These are phyloP conservation scores for Rubus idaeus DNA, from an alignment of 306 rosid genomes.

Conservation along the genomic window DNA sequence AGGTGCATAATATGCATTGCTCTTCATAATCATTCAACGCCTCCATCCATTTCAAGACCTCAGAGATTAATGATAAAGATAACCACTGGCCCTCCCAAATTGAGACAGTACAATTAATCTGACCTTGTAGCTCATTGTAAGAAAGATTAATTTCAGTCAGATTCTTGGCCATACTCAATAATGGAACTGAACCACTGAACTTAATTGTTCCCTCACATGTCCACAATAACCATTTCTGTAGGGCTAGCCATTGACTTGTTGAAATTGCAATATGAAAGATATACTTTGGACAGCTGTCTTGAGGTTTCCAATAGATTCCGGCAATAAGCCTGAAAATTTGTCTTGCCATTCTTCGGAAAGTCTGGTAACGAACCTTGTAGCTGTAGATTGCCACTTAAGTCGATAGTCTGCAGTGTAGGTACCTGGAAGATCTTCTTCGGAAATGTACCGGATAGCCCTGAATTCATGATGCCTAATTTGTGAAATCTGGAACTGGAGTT, in stretches of 20 bases:
- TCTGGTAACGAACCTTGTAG: conserved; percentile 34
- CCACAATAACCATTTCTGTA: conserved; percentile 20
- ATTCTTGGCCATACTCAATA: conserved; percentile 17
- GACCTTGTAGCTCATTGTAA: conserved; percentile 25
- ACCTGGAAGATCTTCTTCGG: conserved; percentile 31
- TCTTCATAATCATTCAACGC: too few relatives aligned
- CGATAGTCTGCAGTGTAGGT: conserved; percentile 19
- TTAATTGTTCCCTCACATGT: conserved; percentile 2
- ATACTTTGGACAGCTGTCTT: conserved; percentile 18
- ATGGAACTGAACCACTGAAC: conserved; percentile 36
- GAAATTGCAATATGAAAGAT: conserved; percentile 21
- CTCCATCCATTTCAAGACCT: too few relatives aligned
- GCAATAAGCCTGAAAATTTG: conserved; percentile 25
- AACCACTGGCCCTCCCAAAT: too few relatives aligned
- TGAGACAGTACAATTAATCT: too few relatives aligned
- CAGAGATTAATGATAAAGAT: too few relatives aligned
- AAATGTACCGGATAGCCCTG: conserved; percentile 13
- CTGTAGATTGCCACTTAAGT: background rate
- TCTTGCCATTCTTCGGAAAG: conserved; percentile 10
- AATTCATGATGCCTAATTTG: conserved; percentile 9
- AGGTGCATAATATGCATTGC: too few relatives aligned
- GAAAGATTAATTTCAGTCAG: conserved; percentile 24
- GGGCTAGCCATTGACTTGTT: conserved; percentile 5
- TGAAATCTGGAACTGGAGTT: conserved; percentile 24
- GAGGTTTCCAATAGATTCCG: conserved; percentile 28